These are phyloP conservation scores for Vitis hybrid DNA, from an alignment of 177 flowering plant genomes.

Conservation along the genomic window DNA sequence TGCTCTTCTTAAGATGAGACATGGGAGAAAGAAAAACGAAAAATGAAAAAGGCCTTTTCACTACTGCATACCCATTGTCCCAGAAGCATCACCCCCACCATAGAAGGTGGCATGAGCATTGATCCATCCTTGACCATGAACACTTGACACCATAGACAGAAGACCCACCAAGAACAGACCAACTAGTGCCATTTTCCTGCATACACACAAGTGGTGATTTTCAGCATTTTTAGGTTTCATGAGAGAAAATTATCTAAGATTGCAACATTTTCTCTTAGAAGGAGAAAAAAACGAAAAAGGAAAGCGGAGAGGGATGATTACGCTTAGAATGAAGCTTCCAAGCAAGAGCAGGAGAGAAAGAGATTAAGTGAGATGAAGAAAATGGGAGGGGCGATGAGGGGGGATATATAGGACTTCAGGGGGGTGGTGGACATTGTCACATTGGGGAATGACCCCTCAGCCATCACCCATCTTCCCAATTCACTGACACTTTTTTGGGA, in stretches of 20 bases:
- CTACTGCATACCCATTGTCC: slow-evolving; percentile 46
- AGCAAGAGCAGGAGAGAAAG: not conserved
- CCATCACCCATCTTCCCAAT: slow-evolving; percentile 11
- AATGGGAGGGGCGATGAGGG: slow-evolving; percentile 16
- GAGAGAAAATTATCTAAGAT: no score
- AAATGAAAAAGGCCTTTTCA: no score
- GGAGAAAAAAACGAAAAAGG: not conserved
- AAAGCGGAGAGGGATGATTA: slow-evolving; percentile 4
- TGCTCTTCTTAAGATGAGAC: no score
- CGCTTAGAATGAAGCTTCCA: not conserved
- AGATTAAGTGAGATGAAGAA: slow-evolving; percentile 16
- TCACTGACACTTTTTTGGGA: slow-evolving; percentile 27
- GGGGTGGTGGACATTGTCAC: not conserved
- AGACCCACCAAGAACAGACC: slow-evolving; percentile 43
- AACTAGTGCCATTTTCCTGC: slow-evolving; percentile 64
- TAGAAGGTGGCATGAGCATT: slow-evolving; percentile 55
- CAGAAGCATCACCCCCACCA: slow-evolving; percentile 59
- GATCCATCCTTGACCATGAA: slow-evolving; percentile 41
- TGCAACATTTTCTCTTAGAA: no score
- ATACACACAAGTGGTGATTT: slow-evolving; percentile 14
- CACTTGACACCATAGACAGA: slow-evolving; percentile 42
- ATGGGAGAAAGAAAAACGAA: not conserved
- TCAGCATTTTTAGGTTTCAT: slow-evolving; percentile 13
- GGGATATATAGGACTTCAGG: slow-evolving; percentile 42
- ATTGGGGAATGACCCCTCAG: slow-evolving; percentile 8